Conservation (phyloP, 176 grass and related monocot genomes). For the Aegilops bicornis region DNA sequence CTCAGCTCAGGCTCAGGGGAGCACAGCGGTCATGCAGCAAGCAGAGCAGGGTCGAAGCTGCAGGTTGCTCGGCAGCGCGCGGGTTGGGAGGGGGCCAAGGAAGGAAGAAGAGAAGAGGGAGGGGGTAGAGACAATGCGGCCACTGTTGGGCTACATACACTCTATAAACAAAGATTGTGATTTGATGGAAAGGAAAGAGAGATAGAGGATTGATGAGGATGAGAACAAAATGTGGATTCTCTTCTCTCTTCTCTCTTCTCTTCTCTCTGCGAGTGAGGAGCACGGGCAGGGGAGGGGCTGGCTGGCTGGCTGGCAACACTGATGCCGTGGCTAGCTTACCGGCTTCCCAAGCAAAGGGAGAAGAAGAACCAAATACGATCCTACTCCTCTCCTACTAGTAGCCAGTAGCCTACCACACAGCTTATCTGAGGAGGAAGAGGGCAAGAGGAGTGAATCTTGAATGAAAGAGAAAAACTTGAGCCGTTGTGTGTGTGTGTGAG, state of each 20-base stretch:
- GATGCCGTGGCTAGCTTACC: constrained; percentile 42
- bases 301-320: constrained; percentile 10
- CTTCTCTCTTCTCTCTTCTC: too few species aligned
- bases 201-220: constrained; percentile 23
- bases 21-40: constrained; percentile 49
- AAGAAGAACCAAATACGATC: constrained; percentile 19
- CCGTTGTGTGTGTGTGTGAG: constrained; percentile 19
- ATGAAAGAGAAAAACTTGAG: not conserved
- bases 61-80: constrained; percentile 1
- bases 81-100: constrained; percentile 30
- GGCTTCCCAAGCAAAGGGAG: constrained; percentile 32
- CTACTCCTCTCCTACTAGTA: not conserved
- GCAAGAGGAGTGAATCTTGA: not conserved
- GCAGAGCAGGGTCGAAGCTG: constrained; percentile 2
- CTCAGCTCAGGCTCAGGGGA: not conserved
- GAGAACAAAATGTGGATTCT: constrained; percentile 59
- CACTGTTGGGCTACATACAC: constrained; percentile 32
- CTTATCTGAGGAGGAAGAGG: not conserved
- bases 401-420: constrained; percentile 21
- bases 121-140: constrained; percentile 31
- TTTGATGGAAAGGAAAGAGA: constrained; percentile 49
- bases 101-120: not conserved
- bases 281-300: not conserved
- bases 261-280: not conserved
- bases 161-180: constrained; percentile 48